Evolutionary conservation across 495 filamentous ascomycete genomes (phyloP), one percentile per base, ranked within the genome.

Genomic region (Aspergillus ellipticus): DNA sequence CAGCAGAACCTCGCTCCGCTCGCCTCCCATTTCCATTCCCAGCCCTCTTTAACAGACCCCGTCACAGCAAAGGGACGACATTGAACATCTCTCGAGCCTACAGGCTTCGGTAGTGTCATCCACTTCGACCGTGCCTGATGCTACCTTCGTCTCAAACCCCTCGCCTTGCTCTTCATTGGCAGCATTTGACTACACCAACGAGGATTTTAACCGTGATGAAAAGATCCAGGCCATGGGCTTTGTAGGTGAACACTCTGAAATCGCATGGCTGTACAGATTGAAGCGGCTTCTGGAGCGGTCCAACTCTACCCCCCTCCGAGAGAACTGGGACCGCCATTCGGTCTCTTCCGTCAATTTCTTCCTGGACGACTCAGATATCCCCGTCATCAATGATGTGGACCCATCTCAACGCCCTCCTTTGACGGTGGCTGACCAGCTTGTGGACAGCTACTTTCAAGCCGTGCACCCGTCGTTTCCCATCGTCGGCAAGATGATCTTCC

Each of bases 381-480:
- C 66, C 2, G 53, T 70, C n/a, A 56, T 62, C n/a, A 69, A 72
- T 11, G 60, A 73, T 28, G 70, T 82, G 24, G 75, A 86, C 53
- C 61, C 74, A 8, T 69, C 70, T 50, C 70, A 71, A 17, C 67
- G 82, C 31, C 85, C 85, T 22, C 65, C 73, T 8, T 70, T 73
- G 43, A 59, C 66, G n/a, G 64, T 75, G 43, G 84, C 82, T 7
- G 75, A 86, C 49, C 62, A 60, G 31, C 71, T 88, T 0, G 66
- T 86, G 26, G 66, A 79, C 6, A 62, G 60, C 28, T 89, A 84
- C 57, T 80, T 88, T 52, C 63, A 77, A 9, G 69, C 73, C 5
- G 77, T 86, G 19, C 82, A 89, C 54, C 69, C 76, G 17, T 69
- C 73, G 0, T 85, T 86, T 43, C 85, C 85, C 0, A 80, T 88